Conservation (phyloP, 306 rosid genomes). For the Styphnolobium japonicum region DNA sequence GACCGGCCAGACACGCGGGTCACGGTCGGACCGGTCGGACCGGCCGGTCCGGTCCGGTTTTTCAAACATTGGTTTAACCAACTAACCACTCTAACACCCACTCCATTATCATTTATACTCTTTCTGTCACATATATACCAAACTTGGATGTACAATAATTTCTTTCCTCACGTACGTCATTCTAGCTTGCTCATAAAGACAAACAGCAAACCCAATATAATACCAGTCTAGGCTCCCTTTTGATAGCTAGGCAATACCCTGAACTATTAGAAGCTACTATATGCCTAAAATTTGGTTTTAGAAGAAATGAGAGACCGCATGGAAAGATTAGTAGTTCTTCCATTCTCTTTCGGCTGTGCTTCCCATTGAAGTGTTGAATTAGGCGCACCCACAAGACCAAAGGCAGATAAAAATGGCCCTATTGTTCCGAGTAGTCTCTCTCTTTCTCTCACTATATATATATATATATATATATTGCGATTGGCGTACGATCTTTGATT, state of each 20-base stretch:
- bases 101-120: constrained; percentile 37
- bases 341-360: constrained; percentile 69
- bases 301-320: constrained; percentile 53
- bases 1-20: too few relatives aligned
- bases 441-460: too few relatives aligned
- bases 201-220: constrained; percentile 33
- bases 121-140: constrained; percentile 45
- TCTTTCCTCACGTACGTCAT: constrained; percentile 54
- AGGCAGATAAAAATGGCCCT: constrained; percentile 32
- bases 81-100: constrained; percentile 41
- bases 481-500: constrained; percentile 14
- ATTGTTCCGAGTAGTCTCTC: constrained; percentile 40
- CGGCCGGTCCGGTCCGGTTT: too few relatives aligned
- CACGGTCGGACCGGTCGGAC: too few relatives aligned
- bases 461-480: too few relatives aligned
- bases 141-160: constrained; percentile 37
- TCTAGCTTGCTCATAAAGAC: constrained; percentile 62
- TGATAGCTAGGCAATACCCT: constrained; percentile 19
- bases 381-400: constrained; percentile 35
- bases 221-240: constrained; percentile 14
- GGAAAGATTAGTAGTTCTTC: constrained; percentile 57
- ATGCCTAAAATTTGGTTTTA: constrained; percentile 3
- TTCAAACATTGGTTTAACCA: too few relatives aligned
- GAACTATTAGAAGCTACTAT: neutral
- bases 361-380: constrained; percentile 69